phyloP scores from a whole-genome alignment of 306 rosid species.

The Cucurbita moschata region DNA sequence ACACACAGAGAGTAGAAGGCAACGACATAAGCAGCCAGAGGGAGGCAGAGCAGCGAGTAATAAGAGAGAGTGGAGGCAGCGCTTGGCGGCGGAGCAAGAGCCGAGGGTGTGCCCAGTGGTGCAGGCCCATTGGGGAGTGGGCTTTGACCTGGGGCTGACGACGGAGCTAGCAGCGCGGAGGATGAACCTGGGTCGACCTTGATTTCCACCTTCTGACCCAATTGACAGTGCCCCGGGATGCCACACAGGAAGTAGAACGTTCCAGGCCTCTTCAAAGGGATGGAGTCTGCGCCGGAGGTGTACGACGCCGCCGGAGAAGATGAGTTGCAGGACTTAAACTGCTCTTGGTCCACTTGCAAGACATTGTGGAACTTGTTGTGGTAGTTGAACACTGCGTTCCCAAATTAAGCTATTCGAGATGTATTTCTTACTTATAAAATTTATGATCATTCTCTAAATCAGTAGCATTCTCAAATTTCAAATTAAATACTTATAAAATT shows the following conservation, averaged over 20 bases:
- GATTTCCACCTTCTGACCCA: slow-evolving; percentile 22
- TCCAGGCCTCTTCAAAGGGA: slow-evolving; percentile 6
- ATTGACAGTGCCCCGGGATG: slow-evolving; percentile 9
- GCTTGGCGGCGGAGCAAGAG: background rate
- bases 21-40: background rate
- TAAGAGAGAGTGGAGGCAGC: background rate
- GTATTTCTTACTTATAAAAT: too few species aligned
- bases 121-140: background rate
- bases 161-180: background rate
- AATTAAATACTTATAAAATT: too few species aligned
- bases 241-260: slow-evolving; percentile 23
- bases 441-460: too few species aligned
- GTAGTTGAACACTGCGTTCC: slow-evolving; percentile 17
- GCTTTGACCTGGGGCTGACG: background rate
- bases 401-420: too few species aligned
- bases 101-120: background rate
- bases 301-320: slow-evolving; percentile 1
- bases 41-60: background rate
- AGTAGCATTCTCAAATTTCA: too few species aligned
- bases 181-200: background rate
- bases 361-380: slow-evolving; percentile 5
- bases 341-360: slow-evolving; percentile 11
- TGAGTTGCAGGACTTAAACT: slow-evolving; percentile 12
- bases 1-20: background rate
- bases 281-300: slow-evolving; percentile 7